Conservation (phyloP, 352 stramenopile species). For the Phytophthora hybrid region DNA sequence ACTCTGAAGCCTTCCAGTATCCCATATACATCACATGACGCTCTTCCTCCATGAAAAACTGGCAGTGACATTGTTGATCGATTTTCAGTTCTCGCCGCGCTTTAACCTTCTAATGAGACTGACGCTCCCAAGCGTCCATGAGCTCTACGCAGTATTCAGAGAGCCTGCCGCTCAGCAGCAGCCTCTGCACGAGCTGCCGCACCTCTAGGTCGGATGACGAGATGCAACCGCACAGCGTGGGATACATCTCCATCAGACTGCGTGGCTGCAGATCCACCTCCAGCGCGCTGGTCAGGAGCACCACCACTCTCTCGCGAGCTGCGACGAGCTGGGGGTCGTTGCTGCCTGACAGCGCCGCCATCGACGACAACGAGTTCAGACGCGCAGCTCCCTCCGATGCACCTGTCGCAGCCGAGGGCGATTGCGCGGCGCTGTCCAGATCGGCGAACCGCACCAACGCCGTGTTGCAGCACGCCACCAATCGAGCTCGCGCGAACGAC, state of each 20-base stretch:
- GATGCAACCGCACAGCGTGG: constrained; percentile 81
- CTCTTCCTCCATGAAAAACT: neutral
- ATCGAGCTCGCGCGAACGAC: constrained; percentile 51
- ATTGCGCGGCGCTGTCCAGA: constrained; percentile 41
- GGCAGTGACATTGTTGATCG: neutral
- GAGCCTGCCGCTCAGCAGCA: constrained; percentile 66
- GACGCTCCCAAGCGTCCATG: constrained; percentile 43
- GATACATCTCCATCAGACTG: constrained; percentile 79
- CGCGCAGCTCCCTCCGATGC: constrained; percentile 4
- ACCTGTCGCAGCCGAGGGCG: constrained; percentile 12
- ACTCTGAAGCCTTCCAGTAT: neutral
- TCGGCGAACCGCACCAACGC: constrained; percentile 58
- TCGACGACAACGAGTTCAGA: constrained; percentile 9
- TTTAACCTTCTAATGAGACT: constrained; percentile 37
- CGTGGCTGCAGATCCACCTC: constrained; percentile 65
- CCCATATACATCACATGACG: too few species aligned
- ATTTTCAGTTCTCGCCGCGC: constrained; percentile 9
- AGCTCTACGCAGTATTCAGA: constrained; percentile 64
- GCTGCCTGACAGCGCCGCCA: constrained; percentile 1
- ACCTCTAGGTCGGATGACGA: constrained; percentile 71
- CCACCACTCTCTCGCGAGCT: constrained; percentile 68
- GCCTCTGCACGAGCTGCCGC: constrained; percentile 68
- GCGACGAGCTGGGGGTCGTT: constrained; percentile 35
- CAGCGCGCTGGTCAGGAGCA: constrained; percentile 64
- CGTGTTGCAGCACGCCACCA: constrained; percentile 70